Conservation (phyloP, 2,329 filamentous ascomycete genomes). For the Colletotrichum tamarilloi region DNA sequence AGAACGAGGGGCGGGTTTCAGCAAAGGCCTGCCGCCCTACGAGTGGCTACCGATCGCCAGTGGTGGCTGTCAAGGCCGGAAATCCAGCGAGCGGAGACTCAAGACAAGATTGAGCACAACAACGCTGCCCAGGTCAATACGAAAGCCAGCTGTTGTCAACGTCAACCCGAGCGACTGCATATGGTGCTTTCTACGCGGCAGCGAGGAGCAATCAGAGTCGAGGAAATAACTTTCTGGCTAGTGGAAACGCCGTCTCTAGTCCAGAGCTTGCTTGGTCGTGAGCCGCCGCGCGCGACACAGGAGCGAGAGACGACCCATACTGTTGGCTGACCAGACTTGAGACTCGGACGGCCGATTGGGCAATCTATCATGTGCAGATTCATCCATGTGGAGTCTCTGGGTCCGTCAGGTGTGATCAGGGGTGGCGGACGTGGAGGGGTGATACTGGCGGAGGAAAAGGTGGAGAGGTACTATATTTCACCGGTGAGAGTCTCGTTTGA, state of each 20-base stretch:
- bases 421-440: constrained; percentile 10
- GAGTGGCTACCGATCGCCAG: constrained; percentile 32
- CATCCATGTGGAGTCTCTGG: constrained; percentile 29
- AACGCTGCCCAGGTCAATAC: constrained; percentile 10
- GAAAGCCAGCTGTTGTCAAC: background rate
- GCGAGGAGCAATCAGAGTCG: constrained; percentile 17
- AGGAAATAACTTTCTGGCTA: background rate
- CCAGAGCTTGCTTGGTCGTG: background rate
- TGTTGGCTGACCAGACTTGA: background rate
- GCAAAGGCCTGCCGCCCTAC: constrained; percentile 23
- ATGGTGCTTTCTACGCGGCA: constrained; percentile 14
- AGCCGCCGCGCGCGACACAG: constrained; percentile 5
- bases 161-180: background rate
- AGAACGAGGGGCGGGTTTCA: constrained; percentile 23
- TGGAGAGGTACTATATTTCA: constrained; percentile 32
- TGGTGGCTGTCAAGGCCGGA: constrained; percentile 14
- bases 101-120: constrained; percentile 15
- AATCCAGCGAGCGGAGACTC: constrained; percentile 13
- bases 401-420: constrained; percentile 19
- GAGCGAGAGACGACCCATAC: background rate
- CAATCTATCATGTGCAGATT: constrained; percentile 30
- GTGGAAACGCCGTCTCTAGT: background rate
- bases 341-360: constrained; percentile 23
- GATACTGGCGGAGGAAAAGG: constrained; percentile 13
- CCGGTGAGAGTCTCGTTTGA: constrained; percentile 32